These are phyloP conservation scores for Tylopilus balloui DNA, from an alignment of 768 basidiomycete genomes.

Conservation along the genomic window DNA sequence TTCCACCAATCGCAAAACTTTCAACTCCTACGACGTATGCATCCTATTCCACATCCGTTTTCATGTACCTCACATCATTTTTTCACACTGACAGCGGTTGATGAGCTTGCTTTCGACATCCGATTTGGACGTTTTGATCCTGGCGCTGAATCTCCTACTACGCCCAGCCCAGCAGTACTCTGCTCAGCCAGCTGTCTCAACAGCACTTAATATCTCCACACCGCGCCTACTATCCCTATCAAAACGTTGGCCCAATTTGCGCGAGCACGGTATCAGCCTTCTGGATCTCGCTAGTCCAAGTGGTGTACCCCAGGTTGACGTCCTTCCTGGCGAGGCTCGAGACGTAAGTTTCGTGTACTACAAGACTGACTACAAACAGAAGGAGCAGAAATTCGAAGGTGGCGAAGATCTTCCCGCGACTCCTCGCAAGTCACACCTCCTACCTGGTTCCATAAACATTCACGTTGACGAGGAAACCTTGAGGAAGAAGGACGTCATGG, in stretches of 20 bases:
- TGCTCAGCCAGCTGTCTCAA: conserved; percentile 77
- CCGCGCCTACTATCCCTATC: conserved; percentile 78
- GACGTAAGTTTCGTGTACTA: conserved; percentile 84
- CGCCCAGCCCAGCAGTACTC: conserved; percentile 96
- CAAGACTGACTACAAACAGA: conserved; percentile 50
- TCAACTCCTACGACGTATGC: conserved; percentile 93
- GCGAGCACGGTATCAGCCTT: conserved; percentile 75
- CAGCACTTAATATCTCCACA: conserved; percentile 76
- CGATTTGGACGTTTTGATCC: conserved; percentile 83
- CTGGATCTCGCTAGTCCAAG: conserved; percentile 63
- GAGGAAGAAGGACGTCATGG: conserved; percentile 61
- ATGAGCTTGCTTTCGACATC: conserved; percentile 84
- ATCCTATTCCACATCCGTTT: not conserved
- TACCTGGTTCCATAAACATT: conserved; percentile 52
- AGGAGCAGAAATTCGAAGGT: conserved; percentile 46
- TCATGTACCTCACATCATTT: conserved; percentile 4
- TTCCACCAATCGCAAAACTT: conserved; percentile 96
- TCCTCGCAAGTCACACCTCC: conserved; percentile 43
- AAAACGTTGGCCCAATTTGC: conserved; percentile 77
- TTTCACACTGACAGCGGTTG: conserved; percentile 57
- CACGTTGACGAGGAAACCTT: conserved; percentile 61
- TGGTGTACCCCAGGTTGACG: conserved; percentile 49
- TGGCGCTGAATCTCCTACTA: conserved; percentile 79
- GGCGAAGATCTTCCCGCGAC: conserved; percentile 40
- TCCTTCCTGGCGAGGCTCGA: conserved; percentile 66